Conservation (phyloP, 2,329 filamentous ascomycete species). For the Xylariaceae sp. region DNA sequence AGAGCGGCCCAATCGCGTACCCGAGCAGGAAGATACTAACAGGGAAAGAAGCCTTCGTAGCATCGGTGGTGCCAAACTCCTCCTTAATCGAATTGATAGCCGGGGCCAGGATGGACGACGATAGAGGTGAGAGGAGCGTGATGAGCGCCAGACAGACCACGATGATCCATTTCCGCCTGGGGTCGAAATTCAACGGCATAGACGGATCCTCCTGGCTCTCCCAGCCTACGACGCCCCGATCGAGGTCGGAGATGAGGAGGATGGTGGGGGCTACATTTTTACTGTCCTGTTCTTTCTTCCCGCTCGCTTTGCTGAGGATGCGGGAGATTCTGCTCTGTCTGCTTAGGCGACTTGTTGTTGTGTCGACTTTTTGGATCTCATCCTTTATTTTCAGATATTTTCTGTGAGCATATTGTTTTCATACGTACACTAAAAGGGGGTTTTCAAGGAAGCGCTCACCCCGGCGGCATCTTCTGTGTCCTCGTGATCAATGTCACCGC, state of each 20-base stretch:
- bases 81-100: conserved; percentile 52
- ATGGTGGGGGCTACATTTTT: conserved; percentile 43
- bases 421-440: too few relatives aligned
- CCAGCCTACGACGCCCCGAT: conserved; percentile 64
- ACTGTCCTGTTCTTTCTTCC: conserved; percentile 39
- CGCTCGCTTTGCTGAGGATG: conserved; percentile 36
- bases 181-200: conserved; percentile 65
- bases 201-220: conserved; percentile 63
- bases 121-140: conserved; percentile 70
- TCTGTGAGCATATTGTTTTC: conserved; percentile 3
- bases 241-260: conserved; percentile 59
- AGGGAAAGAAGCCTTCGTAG: conserved; percentile 57
- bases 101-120: conserved; percentile 66
- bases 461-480: conserved; percentile 16
- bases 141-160: conserved; percentile 63
- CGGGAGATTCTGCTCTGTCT: conserved; percentile 33
- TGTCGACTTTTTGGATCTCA: conserved; percentile 25
- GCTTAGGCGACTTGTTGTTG: conserved; percentile 17
- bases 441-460: conserved; percentile 16
- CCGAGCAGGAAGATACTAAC: conserved; percentile 69
- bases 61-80: conserved; percentile 53
- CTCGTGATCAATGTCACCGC: conserved; percentile 7
- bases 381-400: conserved; percentile 4
- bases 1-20: conserved; percentile 63
- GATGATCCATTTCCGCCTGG: conserved; percentile 63